phyloP scores from a whole-genome alignment of 176 grass and related monocot genomes.

The Eragrostis nindensis region DNA sequence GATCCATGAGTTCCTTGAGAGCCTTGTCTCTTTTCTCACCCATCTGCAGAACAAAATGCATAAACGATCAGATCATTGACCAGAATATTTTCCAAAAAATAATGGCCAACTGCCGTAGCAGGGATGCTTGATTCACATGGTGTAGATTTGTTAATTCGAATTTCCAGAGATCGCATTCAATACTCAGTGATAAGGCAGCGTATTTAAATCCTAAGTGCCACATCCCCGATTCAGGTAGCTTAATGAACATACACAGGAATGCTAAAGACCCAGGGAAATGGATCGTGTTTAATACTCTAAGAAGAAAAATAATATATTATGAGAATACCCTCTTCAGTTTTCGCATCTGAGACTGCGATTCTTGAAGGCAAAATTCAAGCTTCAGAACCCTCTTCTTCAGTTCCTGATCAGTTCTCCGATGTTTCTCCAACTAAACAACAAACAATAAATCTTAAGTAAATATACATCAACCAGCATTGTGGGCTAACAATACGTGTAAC shows the following conservation, averaged over 20 bases:
- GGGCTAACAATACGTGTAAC: too few species aligned
- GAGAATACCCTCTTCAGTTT: constrained; percentile 95
- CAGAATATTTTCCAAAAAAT: constrained; percentile 20
- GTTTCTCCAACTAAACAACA: constrained; percentile 75
- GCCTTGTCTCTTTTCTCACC: constrained; percentile 89
- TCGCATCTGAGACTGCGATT: constrained; percentile 83
- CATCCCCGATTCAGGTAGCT: constrained; percentile 10
- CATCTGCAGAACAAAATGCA: constrained; percentile 47
- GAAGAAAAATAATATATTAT: too few species aligned
- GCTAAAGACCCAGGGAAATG: constrained; percentile 1
- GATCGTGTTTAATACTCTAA: constrained; percentile 11
- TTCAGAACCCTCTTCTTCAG: constrained; percentile 93
- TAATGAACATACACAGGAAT: constrained; percentile 39
- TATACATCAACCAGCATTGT: background rate
- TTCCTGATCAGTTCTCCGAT: constrained; percentile 75
- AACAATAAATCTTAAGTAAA: constrained; percentile 25
- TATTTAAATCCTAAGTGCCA: constrained; percentile 28
- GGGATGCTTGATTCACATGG: constrained; percentile 31
- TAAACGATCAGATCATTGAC: constrained; percentile 27
- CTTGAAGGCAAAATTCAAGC: constrained; percentile 96
- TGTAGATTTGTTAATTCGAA: constrained; percentile 47
- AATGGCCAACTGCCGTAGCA: constrained; percentile 31
- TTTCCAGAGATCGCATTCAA: constrained; percentile 4
- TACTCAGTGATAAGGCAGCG: constrained; percentile 16
- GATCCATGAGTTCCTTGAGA: constrained; percentile 87